phyloP scores from a whole-genome alignment of 306 rosid species.

The Fragaria iinumae region DNA sequence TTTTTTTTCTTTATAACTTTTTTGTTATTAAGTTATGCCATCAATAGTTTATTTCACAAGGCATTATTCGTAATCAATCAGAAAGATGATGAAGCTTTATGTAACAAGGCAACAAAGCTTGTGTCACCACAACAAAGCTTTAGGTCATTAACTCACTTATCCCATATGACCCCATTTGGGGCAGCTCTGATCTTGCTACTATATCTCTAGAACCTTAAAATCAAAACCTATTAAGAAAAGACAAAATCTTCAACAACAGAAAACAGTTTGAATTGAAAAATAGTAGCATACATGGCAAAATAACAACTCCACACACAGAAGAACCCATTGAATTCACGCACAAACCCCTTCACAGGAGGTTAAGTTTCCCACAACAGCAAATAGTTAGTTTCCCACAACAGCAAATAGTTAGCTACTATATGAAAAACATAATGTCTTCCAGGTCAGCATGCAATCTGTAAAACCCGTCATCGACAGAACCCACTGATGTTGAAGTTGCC shows the following conservation, averaged over 20 bases:
- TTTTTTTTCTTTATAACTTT: too few species aligned
- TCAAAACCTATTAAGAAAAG: background rate
- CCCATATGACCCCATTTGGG: too few species aligned
- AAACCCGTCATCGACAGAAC: constrained; percentile 33
- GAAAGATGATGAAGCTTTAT: too few species aligned
- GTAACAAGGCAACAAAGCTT: too few species aligned
- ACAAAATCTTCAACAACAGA: background rate
- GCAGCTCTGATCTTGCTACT: too few species aligned
- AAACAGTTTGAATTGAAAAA: background rate
- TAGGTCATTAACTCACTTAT: too few species aligned
- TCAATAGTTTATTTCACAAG: too few species aligned
- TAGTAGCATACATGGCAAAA: background rate
- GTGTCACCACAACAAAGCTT: too few species aligned
- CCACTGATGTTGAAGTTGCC: constrained; percentile 20
- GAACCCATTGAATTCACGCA: constrained; percentile 54
- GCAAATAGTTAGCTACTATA: constrained; percentile 18
- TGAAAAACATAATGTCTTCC: constrained; percentile 63
- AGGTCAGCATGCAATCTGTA: constrained; percentile 54
- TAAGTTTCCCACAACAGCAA: background rate
- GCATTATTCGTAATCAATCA: too few species aligned
- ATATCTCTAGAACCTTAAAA: background rate
- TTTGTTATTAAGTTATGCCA: too few species aligned
- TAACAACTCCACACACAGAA: background rate
- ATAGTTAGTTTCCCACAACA: background rate
- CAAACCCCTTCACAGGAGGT: constrained; percentile 37